Percentiles rank a stretch among this genome's conserved stretches.
These are phyloP conservation scores for Kwoniella heveanensis DNA, from an alignment of 768 basidiomycete genomes.

Conservation along the genomic window DNA sequence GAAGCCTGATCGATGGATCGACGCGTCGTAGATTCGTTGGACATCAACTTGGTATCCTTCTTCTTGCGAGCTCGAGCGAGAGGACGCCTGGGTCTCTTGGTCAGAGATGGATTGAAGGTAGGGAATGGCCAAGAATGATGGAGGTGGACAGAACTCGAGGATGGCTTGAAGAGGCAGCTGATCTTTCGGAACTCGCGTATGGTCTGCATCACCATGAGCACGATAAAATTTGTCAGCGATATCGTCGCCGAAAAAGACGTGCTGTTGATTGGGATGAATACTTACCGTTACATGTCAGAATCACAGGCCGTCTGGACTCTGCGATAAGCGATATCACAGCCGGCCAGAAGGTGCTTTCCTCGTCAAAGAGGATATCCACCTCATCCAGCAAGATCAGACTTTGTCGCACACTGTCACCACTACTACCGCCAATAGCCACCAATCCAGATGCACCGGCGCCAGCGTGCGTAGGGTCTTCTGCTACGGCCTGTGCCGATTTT, in stretches of 20 bases:
- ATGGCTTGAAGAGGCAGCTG: conserved; percentile 77
- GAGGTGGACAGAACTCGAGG: conserved; percentile 68
- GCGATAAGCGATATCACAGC: conserved; percentile 77
- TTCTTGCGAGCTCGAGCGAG: conserved; percentile 18
- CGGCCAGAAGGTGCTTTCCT: conserved; percentile 80
- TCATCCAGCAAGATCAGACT: conserved; percentile 91
- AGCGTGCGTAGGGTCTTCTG: neutral
- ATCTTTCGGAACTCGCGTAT: conserved; percentile 64
- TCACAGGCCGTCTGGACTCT: conserved; percentile 80
- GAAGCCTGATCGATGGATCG: conserved; percentile 27
- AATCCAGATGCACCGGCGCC: neutral
- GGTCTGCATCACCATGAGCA: conserved; percentile 3
- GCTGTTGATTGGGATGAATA: conserved; percentile 10
- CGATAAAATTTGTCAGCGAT: neutral
- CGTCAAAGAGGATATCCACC: conserved; percentile 87
- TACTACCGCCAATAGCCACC: neutral
- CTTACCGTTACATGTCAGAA: conserved; percentile 94
- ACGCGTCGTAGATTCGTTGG: conserved; percentile 32
- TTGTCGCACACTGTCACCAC: conserved; percentile 62
- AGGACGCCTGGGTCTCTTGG: conserved; percentile 14
- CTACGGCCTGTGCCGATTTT: neutral
- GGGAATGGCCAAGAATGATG: conserved; percentile 62
- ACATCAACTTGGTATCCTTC: conserved; percentile 12
- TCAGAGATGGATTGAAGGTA: conserved; percentile 70
- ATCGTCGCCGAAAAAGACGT: no score